These are phyloP conservation scores for Lagenidium giganteum DNA, from an alignment of 352 stramenopile species.

Conservation along the genomic window DNA sequence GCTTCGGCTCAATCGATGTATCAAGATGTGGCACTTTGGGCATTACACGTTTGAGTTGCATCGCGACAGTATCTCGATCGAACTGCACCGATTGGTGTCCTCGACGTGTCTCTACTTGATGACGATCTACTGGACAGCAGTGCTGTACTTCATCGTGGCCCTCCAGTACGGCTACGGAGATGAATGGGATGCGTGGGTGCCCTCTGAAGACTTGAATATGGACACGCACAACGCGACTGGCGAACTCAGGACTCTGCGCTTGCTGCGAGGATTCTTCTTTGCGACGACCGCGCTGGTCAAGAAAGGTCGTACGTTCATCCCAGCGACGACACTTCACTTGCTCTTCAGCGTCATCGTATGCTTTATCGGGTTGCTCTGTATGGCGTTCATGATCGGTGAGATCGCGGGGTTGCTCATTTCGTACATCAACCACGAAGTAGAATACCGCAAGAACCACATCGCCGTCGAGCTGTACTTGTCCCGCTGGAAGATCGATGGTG, in stretches of 20 bases:
- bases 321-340: background rate
- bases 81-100: constrained; percentile 1
- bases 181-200: background rate
- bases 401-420: constrained; percentile 2
- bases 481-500: background rate
- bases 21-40: constrained; percentile 36
- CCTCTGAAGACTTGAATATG: background rate
- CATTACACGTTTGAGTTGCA: constrained; percentile 44
- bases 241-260: background rate
- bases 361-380: constrained; percentile 1
- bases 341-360: constrained; percentile 1
- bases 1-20: constrained; percentile 24
- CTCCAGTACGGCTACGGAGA: background rate
- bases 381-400: constrained; percentile 3
- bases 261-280: constrained; percentile 3
- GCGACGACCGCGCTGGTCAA: background rate
- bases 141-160: background rate
- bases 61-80: constrained; percentile 25
- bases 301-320: too few species aligned
- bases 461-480: background rate
- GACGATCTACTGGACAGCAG: constrained; percentile 1
- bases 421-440: constrained; percentile 3
- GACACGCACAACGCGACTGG: background rate
- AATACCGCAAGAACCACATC: too few species aligned
- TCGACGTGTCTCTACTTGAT: constrained; percentile 3